Percentiles rank a stretch among this genome's conserved stretches.
phyloP scores from a whole-genome alignment of 192 early-diverging fungal genomes.

The Backusella morwellensis region DNA sequence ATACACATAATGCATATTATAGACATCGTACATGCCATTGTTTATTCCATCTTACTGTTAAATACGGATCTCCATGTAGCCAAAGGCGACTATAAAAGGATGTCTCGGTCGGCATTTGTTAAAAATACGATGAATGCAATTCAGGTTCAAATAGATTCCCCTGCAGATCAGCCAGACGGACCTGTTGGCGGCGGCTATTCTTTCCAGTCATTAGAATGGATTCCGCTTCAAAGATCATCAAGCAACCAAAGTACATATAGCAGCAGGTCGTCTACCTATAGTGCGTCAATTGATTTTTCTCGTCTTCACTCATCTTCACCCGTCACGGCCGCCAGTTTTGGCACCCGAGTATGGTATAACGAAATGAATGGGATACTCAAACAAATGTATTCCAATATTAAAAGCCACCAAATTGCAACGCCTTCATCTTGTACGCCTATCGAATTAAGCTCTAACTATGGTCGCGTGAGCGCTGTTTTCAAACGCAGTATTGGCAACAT shows the following conservation, averaged over 20 bases:
- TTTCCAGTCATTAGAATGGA: not conserved
- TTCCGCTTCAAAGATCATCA: conserved; percentile 16
- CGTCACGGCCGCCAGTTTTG: not conserved
- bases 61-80: conserved; percentile 94
- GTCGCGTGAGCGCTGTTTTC: conserved; percentile 9
- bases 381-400: conserved; percentile 26
- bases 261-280: not conserved
- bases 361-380: conserved; percentile 19
- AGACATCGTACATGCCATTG: conserved; percentile 85
- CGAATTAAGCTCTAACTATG: not conserved
- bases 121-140: conserved; percentile 63
- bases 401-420: conserved; percentile 15
- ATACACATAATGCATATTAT: conserved; percentile 9
- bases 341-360: not conserved
- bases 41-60: conserved; percentile 82
- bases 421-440: not conserved
- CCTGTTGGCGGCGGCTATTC: not conserved
- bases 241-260: not conserved
- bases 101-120: conserved; percentile 73
- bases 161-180: not conserved
- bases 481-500: conserved; percentile 27
- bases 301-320: not conserved
- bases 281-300: not conserved
- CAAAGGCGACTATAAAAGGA: conserved; percentile 62
- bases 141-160: conserved; percentile 25